Evolutionary conservation across 164 flowering plant genomes (phyloP).

Genomic region (Buxus sempervirens): DNA sequence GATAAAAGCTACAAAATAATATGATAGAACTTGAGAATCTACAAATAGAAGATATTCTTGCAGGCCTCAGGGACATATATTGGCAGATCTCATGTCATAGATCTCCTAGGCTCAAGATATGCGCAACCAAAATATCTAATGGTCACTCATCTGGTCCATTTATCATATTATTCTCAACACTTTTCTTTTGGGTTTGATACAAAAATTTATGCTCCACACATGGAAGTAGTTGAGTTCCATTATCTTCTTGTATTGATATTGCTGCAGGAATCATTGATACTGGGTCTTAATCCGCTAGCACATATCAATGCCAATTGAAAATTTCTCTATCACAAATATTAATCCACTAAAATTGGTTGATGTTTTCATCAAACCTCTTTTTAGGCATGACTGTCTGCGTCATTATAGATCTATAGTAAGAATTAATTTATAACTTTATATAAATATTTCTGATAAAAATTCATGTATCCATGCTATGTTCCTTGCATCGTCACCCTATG

Average conservation of each 20-base stretch:
- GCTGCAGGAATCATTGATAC: too few relatives aligned
- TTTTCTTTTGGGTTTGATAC: neutral
- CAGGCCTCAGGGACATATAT: neutral
- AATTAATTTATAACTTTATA: too few relatives aligned
- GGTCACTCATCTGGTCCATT: too few relatives aligned
- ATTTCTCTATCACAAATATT: too few relatives aligned
- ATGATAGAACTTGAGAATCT: neutral
- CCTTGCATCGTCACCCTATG: conserved; percentile 10
- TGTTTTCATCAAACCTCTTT: neutral
- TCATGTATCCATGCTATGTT: neutral
- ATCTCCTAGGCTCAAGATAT: neutral
- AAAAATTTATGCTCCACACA: too few relatives aligned
- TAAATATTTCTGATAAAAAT: neutral
- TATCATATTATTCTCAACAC: too few relatives aligned
- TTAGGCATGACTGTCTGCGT: neutral
- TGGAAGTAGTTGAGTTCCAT: too few relatives aligned
- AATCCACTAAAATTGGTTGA: neutral
- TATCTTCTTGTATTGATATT: too few relatives aligned
- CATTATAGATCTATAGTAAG: conserved; percentile 1
- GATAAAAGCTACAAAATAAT: neutral
- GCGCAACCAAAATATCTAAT: too few relatives aligned
- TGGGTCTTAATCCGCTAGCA: too few relatives aligned
- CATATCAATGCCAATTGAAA: too few relatives aligned
- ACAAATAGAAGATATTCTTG: neutral
- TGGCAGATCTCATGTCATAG: neutral